Evolutionary conservation across 2,329 filamentous ascomycete species (phyloP), one percentile per base, ranked within the genome.

Genomic region (Chaetomiaceae sp.): DNA sequence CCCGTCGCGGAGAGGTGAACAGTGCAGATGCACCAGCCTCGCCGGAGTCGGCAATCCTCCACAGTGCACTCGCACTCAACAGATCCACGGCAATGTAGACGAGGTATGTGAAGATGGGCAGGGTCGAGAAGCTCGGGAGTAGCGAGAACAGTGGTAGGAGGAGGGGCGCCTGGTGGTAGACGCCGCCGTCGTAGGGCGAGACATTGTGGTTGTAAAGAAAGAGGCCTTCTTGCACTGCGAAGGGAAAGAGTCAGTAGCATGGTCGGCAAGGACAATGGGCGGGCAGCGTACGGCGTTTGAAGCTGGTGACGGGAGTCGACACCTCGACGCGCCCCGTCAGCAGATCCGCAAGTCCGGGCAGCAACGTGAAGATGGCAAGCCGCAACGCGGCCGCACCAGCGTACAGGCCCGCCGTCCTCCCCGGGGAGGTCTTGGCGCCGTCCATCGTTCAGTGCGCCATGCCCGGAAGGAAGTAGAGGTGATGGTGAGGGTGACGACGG

Each of bases 121-220:
- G 80, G 42, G 68, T 64, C 51, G 75, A 69, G 39, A 81, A 75
- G 62, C 83, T 78, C 9, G 93, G 91, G 36, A 98, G 77, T 36
- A 96, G 76, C 29, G 88, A 87, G 73, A 97, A 96, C 55, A 97
- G 76, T 37, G 91, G 88, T 49, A 98, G 80, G 33, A 98, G 78
- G 47, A 98, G 75, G 38, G 93, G 93, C 34, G 90, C 88, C 74
- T 95, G 76, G 68, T 81, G 76, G 65, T 78, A 83, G 62, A 83
- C 88, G 59, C 93, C 93, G 54, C 93, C 93, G 65, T 98, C 89
- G 70, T 97, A 98, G 1, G 93, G 93, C 50, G 89, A 96, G 47
- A 97, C 87, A 70, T 95, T 94, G 66, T 94, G 88, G 54, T 87
- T 90, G 66, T 97, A 97, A 18, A 98, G 80, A 61, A 95, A 98